A percentile compares a stretch with the other conserved stretches of the same genome.
Conservation (phyloP, 78 protist species). For the Dictyostelium firmibasis region DNA sequence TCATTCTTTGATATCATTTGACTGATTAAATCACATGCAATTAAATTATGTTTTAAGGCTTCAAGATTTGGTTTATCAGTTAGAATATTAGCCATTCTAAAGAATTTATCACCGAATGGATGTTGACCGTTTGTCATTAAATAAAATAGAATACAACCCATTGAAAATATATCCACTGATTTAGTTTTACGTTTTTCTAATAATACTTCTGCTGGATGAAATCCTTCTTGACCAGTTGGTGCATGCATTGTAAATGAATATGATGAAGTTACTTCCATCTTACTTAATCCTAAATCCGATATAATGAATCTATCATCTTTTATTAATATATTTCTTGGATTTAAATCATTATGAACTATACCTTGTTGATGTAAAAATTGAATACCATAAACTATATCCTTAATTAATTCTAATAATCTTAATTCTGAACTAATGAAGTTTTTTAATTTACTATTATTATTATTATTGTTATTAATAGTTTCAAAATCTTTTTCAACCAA, state of each 20-base stretch:
- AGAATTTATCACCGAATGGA: constrained; percentile 69
- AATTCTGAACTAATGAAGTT: not conserved
- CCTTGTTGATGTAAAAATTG: constrained; percentile 23
- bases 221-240: constrained; percentile 68
- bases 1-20: constrained; percentile 16
- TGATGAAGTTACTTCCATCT: constrained; percentile 35
- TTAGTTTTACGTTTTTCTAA: constrained; percentile 53
- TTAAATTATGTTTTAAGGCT: not conserved
- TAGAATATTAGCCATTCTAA: constrained; percentile 43
- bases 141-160: constrained; percentile 53
- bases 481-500: constrained; percentile 15
- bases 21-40: constrained; percentile 9
- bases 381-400: constrained; percentile 45
- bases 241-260: constrained; percentile 61
- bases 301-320: constrained; percentile 46
- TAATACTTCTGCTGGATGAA: constrained; percentile 61
- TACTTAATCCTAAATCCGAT: constrained; percentile 51
- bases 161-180: constrained; percentile 44
- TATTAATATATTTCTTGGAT: constrained; percentile 45
- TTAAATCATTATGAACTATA: constrained; percentile 66
- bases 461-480: not conserved
- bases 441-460: not conserved
- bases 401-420: not conserved
- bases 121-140: constrained; percentile 29
- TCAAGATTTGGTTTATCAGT: constrained; percentile 7